Percentiles rank a stretch among this genome's conserved stretches.
Evolutionary conservation across 73 alveolate species (phyloP).

Genomic region (Tetrahymena thermophila): DNA sequence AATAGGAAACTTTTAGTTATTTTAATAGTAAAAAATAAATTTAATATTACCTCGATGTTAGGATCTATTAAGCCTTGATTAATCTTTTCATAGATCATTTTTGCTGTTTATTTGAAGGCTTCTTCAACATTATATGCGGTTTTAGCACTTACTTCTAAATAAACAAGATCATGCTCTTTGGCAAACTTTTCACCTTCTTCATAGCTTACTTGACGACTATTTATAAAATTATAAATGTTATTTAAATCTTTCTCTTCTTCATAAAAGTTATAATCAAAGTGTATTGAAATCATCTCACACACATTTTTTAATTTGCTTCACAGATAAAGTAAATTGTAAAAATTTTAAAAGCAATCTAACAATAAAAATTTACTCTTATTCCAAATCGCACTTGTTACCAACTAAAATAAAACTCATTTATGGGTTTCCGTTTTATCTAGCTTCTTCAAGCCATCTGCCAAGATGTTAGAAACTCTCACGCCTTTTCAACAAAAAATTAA

Average conservation of each 20-base stretch:
- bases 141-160: slow-evolving; percentile 58
- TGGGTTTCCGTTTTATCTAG: slow-evolving; percentile 80
- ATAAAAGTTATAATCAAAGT: slow-evolving; percentile 34
- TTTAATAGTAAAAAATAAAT: neutral
- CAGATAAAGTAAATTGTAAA: neutral
- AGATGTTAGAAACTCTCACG: slow-evolving; percentile 80
- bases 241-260: neutral
- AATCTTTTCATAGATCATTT: slow-evolving; percentile 30
- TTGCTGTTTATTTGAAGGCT: slow-evolving; percentile 40
- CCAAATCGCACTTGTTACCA: slow-evolving; percentile 86
- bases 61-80: slow-evolving; percentile 39
- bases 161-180: slow-evolving; percentile 33
- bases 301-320: slow-evolving; percentile 42
- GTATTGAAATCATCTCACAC: slow-evolving; percentile 12
- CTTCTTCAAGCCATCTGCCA: slow-evolving; percentile 88
- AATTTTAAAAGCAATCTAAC: neutral
- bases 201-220: slow-evolving; percentile 39
- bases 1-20: neutral
- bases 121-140: slow-evolving; percentile 50
- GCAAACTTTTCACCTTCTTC: slow-evolving; percentile 66
- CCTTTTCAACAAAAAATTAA: slow-evolving; percentile 4
- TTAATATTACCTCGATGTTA: slow-evolving; percentile 21
- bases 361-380: slow-evolving; percentile 45
- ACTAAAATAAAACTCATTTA: slow-evolving; percentile 77
- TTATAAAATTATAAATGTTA: slow-evolving; percentile 31